Base-by-base conservation (phyloP, 2,329 filamentous ascomycete genomes). In the Ophiostoma australiae region DNA sequence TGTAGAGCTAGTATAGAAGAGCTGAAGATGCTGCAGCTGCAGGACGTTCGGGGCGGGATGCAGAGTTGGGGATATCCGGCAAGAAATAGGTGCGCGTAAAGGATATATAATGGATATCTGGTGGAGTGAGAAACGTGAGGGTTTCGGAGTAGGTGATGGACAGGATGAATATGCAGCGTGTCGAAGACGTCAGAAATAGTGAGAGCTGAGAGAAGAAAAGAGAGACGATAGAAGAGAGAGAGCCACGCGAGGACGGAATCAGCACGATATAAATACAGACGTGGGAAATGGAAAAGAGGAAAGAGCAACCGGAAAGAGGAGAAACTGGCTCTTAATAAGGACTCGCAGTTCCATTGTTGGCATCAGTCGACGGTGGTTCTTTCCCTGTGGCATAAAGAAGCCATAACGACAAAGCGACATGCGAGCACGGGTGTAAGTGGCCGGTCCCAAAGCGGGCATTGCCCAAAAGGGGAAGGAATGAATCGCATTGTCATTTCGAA, bases 21-120 rank as follows among this genome's bases (percentile, higher is more conserved):
- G 23, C 23, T 58, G 52, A 15, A 61, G 27, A 61, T 67, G 39
- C 35, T 70, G 69, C 66, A 69, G 39, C 35, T 70, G 69, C 66
- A 69, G 52, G 69, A 72, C 69, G 66, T 31, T 48, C 41, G 63
- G 68, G 8, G 39, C 65, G 66, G 69, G 48, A 48, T 31, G 69
- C n/a, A 5, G 10, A 63, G 55, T 70, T 72, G 71, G 71, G 71
- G 71, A 72, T 70, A 69, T 72, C 71, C 71, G 70, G 31, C 35
- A 10, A 39, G 35, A 17, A 15, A 39, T 17, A 23, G n/a, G 35
- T 23, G 10, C 1, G n/a, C 11, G 33, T 66, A 37, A 31, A 23
- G 52, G 58, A 33, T 41, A 41, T 41, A 41, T 44, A 7, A 65
- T 44, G 7, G 35, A 63, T 13, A 13, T 41, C 15, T 11, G 20